Base-by-base conservation (phyloP, 306 rosid genomes). In the Begonia fuchsioides region DNA sequence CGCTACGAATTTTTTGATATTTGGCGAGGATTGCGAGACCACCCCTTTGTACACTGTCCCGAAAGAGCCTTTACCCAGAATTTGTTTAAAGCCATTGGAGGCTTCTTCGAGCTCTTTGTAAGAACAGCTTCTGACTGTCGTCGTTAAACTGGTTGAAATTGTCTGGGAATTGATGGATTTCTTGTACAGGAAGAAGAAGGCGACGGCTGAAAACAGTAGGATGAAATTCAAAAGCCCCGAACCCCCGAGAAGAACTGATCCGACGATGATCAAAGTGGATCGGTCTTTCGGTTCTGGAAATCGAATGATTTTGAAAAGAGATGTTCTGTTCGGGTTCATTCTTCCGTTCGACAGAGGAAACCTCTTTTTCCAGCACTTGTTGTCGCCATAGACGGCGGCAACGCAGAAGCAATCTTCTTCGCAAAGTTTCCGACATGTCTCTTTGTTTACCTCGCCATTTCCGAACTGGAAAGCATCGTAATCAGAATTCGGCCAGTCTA, bases 331-430 rank as follows among this genome's bases (percentile, higher is more conserved):
- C 2, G 54, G 39, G 53, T 68, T 72, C 12, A 17, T n/a, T 47
- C 7, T 51, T 5, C 84, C 81, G 47, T 73, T 76, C 12, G 70
- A 60, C 38, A 76, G 76, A 16, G 90, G 92, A 35, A 16, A 14
- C 26, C 56, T 69, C 62, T 71, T 71, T 60, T 66, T 69, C 76
- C 76, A 74, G 51, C 79, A 77, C 0, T 58, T 53, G 9, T 61
- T 63, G 13, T 0, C 2, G 48, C 62, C 48, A 53, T 57, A 74
- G 47, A 60, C 46, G 6, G 64, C 75, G 44, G 62, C 62, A 7
- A 64, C 68, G 54, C 86, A 81, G 35, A 56, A 17, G 10, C 93
- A 81, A 59, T 81, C 82, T 13, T 0, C n/a, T 13, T 67, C 41
- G 58, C 82, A 71, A 0, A n/a, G 52, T 6, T 49, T 39, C 44